phyloP scores from a whole-genome alignment of 2,329 filamentous ascomycete genomes.

The Elsinoe perseae region DNA sequence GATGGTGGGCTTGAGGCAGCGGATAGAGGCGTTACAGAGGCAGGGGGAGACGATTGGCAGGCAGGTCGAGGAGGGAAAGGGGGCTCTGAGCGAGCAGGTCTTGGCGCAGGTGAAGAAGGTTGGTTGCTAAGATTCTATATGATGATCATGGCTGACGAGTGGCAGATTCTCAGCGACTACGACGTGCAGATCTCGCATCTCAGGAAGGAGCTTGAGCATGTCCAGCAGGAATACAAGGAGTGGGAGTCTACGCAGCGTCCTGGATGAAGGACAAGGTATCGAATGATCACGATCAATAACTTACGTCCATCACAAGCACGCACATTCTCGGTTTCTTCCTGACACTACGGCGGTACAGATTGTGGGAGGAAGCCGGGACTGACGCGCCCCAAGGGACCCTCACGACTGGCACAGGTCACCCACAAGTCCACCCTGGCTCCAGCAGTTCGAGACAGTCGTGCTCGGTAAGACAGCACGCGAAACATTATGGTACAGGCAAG shows the following conservation, averaged over 20 bases:
- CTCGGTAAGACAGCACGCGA: no score
- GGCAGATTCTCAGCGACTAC: constrained; percentile 69
- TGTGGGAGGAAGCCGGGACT: no score
- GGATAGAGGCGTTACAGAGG: constrained; percentile 62
- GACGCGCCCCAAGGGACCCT: no score
- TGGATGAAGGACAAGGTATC: no score
- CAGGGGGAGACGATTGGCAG: constrained; percentile 63
- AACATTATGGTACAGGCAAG: no score
- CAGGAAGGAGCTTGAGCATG: constrained; percentile 55
- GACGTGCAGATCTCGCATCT: constrained; percentile 70
- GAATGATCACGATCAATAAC: no score
- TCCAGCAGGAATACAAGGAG: constrained; percentile 52
- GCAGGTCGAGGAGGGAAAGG: constrained; percentile 35
- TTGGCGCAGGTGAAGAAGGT: constrained; percentile 69
- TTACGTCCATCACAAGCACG: no score
- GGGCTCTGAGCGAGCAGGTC: constrained; percentile 59
- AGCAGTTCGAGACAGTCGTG: no score
- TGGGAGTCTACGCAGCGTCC: constrained; percentile 35
- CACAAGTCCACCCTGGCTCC: no score
- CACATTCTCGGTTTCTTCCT: no score
- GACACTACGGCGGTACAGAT: no score
- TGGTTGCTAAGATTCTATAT: constrained; percentile 22
- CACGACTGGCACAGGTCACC: no score
- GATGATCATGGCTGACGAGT: constrained; percentile 19
- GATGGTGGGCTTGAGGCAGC: constrained; percentile 65